Percentiles rank a stretch among this genome's conserved stretches.
These are phyloP conservation scores for Prosopis cineraria DNA, from an alignment of 306 rosid species.

Conservation along the genomic window DNA sequence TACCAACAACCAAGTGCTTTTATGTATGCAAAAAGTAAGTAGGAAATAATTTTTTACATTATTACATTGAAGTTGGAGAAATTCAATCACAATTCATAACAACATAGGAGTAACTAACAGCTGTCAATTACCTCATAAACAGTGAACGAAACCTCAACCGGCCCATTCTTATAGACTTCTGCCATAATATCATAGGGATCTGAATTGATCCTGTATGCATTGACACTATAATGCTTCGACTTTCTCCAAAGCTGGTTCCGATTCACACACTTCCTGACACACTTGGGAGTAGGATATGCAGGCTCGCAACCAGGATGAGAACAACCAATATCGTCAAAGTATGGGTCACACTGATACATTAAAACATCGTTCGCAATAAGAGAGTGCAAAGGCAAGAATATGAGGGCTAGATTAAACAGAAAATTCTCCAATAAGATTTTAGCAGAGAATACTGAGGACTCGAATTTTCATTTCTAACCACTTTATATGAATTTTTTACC, in stretches of 20 bases:
- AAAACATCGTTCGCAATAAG: not conserved
- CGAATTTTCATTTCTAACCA: conserved; percentile 15
- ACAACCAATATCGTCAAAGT: conserved; percentile 86
- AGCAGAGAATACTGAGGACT: conserved; percentile 19
- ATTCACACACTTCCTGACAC: conserved; percentile 65
- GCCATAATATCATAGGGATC: conserved; percentile 85
- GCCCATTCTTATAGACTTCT: conserved; percentile 87
- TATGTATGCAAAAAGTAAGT: not conserved
- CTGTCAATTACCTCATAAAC: conserved; percentile 77
- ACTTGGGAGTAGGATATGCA: conserved; percentile 73
- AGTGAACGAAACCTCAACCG: conserved; percentile 87
- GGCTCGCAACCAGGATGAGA: conserved; percentile 99
- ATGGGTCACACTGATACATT: conserved; percentile 84
- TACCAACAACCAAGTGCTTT: not conserved
- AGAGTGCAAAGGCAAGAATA: not conserved
- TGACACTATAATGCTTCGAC: conserved; percentile 76
- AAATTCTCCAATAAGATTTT: not conserved
- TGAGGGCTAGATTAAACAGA: not conserved
- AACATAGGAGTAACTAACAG: conserved; percentile 28
- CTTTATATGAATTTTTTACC: conserved; percentile 7
- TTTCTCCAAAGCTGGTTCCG: conserved; percentile 74
- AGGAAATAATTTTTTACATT: conserved; percentile 2
- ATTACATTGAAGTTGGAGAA: conserved; percentile 26
- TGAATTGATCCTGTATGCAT: conserved; percentile 59
- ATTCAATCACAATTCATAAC: not conserved